Evolutionary conservation across 768 basidiomycete species (phyloP), one percentile per base, ranked within the genome.

Genomic region (Suillus placidus): DNA sequence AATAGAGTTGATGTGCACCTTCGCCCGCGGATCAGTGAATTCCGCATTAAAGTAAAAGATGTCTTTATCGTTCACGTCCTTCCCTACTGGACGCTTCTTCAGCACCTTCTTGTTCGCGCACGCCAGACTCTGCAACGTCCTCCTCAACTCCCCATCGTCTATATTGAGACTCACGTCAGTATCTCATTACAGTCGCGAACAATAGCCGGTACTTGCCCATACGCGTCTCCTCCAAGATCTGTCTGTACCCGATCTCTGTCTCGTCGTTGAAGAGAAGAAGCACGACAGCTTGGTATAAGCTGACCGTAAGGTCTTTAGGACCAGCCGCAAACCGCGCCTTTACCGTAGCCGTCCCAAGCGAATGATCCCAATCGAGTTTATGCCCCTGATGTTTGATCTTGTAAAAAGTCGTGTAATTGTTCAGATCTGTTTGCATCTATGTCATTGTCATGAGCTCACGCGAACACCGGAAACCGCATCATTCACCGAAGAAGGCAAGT

Each of bases 1-100:
- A 58, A 99, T 97, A 26, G 95, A 93, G 73, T 95, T 97, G 79
- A 99, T 96, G 77, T 93, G 93, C 47, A 99, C 85, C 70, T 90
- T 93, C 43, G 87, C 78, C 49, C 87, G 83, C 8, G 90, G 83
- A 71, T 97, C 92, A 35, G 87, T 87, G 76, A 99, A 99, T 10
- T 87, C 87, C 37, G 84, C 80, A 74, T 98, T 97, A 81, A 91
- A 95, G 38, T 79, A 77, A 75, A 99, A 99, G 52, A 84, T 74
- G 71, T 99, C 97, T 95, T 75, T 80, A 40, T 90, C 86, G 35
- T 87, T 75, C 45, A 99, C 89, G 26, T 97, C 95, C 69, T 84
- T 87, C 7, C 94, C 92, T 0, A 76, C 74, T 0, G 97, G 95
- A 9, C 84, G 77, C 77, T 98, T 99, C 74, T 81, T 85, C 64